Evolutionary conservation across 495 filamentous ascomycete genomes (phyloP), one percentile per base, ranked within the genome.

Genomic region (Amniculicola lignicola): DNA sequence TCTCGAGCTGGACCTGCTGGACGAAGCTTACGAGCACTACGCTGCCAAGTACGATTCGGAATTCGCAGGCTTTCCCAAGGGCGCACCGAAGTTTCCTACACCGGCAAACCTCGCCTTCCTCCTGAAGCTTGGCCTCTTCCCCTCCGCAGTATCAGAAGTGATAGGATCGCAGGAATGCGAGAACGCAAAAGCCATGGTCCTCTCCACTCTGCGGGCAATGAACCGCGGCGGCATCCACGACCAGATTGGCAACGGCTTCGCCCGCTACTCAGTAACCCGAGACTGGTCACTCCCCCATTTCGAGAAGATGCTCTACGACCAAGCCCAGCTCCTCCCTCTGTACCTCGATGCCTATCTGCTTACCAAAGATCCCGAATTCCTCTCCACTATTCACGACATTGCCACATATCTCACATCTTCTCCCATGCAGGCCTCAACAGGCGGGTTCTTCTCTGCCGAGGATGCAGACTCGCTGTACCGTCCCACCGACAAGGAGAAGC

Each of bases 241-340:
- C 64, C 93, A 98, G 58, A 83, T 97, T 54, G 94, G 93, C 2
- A 82, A 86, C 64, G 93, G 93, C 3, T 95, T 97, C 65, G 82
- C 90, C 42, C 78, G 93, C 41, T 95, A 95, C 61, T 94, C 89
- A 31, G 85, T 95, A 5, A 97, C 93, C 4, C 73, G 79, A 22
- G 86, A 96, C 69, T 98, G 93, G 93, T 84, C 81, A 49, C 70
- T 98, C 35, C 93, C 93, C 21, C 91, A 95, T 65, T 98, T 98
- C 65, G 93, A 98, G 72, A 98, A 98, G 77, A 95, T 98, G 89
- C 81, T 96, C 2, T 91, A 92, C 51, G 94, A 97, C 66, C 92
- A 98, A 61, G 89, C 87, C 6, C 86, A 96, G 57, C 80, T 98
- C 11, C 71, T 98, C 12, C 80, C 87, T 55, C 79, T 89, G 19